Conservation (phyloP, 805 yeast genomes). For the Naumovozyma dairenensis region DNA sequence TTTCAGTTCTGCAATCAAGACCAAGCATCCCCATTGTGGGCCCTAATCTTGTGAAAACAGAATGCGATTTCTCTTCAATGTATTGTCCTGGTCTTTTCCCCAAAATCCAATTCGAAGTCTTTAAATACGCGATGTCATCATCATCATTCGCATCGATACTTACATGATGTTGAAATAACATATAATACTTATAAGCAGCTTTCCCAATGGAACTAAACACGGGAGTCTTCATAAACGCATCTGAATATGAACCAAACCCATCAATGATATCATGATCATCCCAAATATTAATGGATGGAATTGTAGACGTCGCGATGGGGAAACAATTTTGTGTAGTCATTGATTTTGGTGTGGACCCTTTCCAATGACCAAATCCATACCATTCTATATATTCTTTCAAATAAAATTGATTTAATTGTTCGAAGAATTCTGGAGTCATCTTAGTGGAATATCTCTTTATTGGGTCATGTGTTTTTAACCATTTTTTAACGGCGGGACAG, state of each 20-base stretch:
- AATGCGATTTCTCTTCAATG: conserved; percentile 56
- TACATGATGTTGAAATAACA: conserved; percentile 85
- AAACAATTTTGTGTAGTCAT: conserved; percentile 55
- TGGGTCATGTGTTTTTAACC: conserved; percentile 51
- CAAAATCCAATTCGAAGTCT: conserved; percentile 52
- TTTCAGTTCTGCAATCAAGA: conserved; percentile 87
- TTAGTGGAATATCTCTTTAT: conserved; percentile 36
- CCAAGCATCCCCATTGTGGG: conserved; percentile 63
- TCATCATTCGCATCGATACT: conserved; percentile 35
- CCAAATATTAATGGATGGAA: conserved; percentile 77
- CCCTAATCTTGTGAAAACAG: conserved; percentile 67
- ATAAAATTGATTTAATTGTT: conserved; percentile 57
- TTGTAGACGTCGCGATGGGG: conserved; percentile 69
- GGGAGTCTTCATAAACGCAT: conserved; percentile 60
- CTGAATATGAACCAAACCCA: conserved; percentile 85
- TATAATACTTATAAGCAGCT: conserved; percentile 73
- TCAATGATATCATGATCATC: conserved; percentile 97
- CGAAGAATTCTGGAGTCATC: conserved; percentile 38
- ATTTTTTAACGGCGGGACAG: conserved; percentile 43
- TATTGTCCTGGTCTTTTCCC: conserved; percentile 48
- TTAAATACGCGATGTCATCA: conserved; percentile 28
- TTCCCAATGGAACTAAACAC: conserved; percentile 66
- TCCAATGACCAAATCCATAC: conserved; percentile 89
- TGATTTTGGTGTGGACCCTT: conserved; percentile 46
- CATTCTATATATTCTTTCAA: conserved; percentile 67